Percentiles rank a stretch among this genome's conserved stretches.
These are phyloP conservation scores for Dianthus caryophyllus DNA, from an alignment of 148 eudicot species.

Conservation along the genomic window DNA sequence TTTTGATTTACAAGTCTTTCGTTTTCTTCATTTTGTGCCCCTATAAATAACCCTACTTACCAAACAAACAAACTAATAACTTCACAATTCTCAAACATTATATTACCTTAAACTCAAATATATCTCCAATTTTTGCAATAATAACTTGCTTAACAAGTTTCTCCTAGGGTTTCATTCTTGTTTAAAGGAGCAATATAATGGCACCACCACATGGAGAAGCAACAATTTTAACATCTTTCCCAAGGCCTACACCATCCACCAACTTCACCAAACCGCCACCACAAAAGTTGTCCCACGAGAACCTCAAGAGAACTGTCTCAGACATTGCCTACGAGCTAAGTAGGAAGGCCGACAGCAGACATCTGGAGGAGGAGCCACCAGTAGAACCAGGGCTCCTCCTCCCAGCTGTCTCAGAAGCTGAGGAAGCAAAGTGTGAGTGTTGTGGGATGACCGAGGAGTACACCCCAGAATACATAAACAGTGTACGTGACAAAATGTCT, in stretches of 20 bases:
- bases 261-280: conserved; percentile 26
- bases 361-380: conserved; percentile 6
- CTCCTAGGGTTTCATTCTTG: conserved; percentile 1
- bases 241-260: conserved; percentile 10
- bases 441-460: conserved; percentile 87
- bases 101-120: no score
- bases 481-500: conserved; percentile 38
- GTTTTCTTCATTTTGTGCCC: neutral
- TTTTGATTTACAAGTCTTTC: conserved; percentile 3
- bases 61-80: neutral
- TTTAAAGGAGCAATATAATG: conserved; percentile 30
- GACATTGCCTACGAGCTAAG: conserved; percentile 58
- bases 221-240: conserved; percentile 21
- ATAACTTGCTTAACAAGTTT: no score
- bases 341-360: conserved; percentile 29
- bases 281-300: conserved; percentile 33
- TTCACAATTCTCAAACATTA: neutral
- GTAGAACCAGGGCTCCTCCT: conserved; percentile 14
- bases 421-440: conserved; percentile 75
- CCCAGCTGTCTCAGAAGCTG: conserved; percentile 54
- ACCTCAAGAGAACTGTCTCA: conserved; percentile 55
- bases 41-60: conserved; percentile 13
- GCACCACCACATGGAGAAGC: conserved; percentile 71
- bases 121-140: no score
- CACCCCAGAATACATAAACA: conserved; percentile 58